Evolutionary conservation across 1,284 basidiomycete species (phyloP), one percentile per base, ranked within the genome.

Genomic region (Rhodotorula sp.): DNA sequence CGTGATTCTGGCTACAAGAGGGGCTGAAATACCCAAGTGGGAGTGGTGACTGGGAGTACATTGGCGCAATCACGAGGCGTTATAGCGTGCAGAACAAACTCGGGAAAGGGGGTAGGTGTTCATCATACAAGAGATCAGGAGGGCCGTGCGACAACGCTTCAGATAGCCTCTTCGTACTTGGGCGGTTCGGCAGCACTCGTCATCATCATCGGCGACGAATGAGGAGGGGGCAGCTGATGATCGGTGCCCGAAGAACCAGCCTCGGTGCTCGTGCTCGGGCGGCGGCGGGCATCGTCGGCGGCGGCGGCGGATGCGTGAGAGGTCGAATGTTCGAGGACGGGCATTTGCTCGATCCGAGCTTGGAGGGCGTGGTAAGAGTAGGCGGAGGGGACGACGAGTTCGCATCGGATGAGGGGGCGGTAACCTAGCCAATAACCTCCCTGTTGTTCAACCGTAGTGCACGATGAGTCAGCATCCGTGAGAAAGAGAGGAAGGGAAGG

Each of bases 391-490:
- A 64, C 69, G 68, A 76, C 67, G 55, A 76, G 68, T 38, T 76
- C 74, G 54, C 62, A 60, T 26, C 65, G 64, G 50, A 76, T 59
- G 23, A 70, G 49, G n/a, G 74, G 74, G 23, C 74, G 69, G 54
- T 76, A 76, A 1, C 65, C 69, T 38, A 76, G 66, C 74, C 74
- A 76, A 45, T 64, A 76, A 18, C 63, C 63, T 19, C 74, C 74
- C 74, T 76, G 57, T 6, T 7, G 28, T 6, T 34, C 34, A 34
- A 34, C 5, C 34, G 5, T 34, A 7, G 5, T 34, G 6, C 5
- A 8, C 5, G 34, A 34, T 34, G 34, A 34, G 8, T 34, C 8
- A 8, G 8, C 34, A 34, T 34, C 6, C 0, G 34, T 8, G 34
- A 34, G 34, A 34, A 8, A 34, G 34, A 34, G 34, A 34, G 34